Evolutionary conservation across 768 basidiomycete species (phyloP), one percentile per base, ranked within the genome.

Genomic region (Boletus insuetus): DNA sequence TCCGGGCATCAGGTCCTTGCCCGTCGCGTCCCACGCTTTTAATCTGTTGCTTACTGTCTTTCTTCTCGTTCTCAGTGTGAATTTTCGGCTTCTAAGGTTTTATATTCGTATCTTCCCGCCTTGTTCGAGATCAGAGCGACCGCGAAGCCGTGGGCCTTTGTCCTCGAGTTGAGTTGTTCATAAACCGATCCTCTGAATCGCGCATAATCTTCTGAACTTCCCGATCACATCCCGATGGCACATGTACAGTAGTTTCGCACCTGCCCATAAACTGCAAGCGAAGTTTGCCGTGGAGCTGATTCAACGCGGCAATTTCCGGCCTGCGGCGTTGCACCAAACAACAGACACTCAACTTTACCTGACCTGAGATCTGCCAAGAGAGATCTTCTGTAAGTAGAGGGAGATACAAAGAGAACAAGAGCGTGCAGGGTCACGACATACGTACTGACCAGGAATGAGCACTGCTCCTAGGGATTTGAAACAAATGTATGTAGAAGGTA

Each of bases 11-110:
- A 39, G 32, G 10, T 53, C 51, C 51, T 53, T 46, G 44, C 51
- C 44, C 51, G 44, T 46, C 51, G 51, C 44, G 26, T 54, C 46
- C 24, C 46, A 48, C 53, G 52, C 53, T 48, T 54, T 39, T 42
- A 39, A 53, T 40, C 46, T 53, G 45, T 54, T 47, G 53, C 45
- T 24, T 20, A n/a, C n/a, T 7, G 20, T 38, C 1, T 12, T 9
- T 11, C 46, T 41, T 47, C 32, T 41, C 20, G 31, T 54, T 48
- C 46, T 54, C 53, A 29, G 46, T 14, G 22, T 16, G 52, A 29
- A 14, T 7, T 32, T 39, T 41, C 5, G 46, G 40, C 39, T 35
- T 47, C 39, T 41, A 12, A 13, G 9, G 12, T 35, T 54, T 46
- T 26, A 39, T n/a, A 26, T 17, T 20, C 12, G 14, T 19, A 22